Base-by-base conservation (phyloP, 2,329 filamentous ascomycete genomes). In the Alternaria panax region DNA sequence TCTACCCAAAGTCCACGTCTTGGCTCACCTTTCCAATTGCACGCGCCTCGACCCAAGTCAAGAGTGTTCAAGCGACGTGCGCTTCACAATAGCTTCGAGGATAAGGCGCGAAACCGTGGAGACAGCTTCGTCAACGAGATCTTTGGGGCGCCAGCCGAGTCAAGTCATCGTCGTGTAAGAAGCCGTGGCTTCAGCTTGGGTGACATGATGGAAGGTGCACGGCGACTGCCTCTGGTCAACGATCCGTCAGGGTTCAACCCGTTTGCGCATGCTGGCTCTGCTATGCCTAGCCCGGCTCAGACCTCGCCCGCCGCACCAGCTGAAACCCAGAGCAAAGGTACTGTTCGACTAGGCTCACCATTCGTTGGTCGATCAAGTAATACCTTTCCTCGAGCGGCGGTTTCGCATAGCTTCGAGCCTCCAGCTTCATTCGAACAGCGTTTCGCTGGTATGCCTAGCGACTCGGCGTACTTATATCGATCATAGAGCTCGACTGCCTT, bases 151-250 rank as follows among this genome's bases (percentile, higher is more conserved):
- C 77, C 80, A 38, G 77, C 79, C 27, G 83, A 86, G 59, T 79
- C 80, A 9, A 83, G 84, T 53, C 82, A 86, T 65, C 83, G 85
- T 55, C 83, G 86, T 28, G 82, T 87, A 32, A 84, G 87, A 40
- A 87, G 83, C 66, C 85, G 87, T 42, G 87, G 87, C 54, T 88
- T 87, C 67, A 89, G 86, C 46, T 81, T 86, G 24, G 84, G 86
- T 50, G 85, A 86, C 52, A 82, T 86, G 59, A 81, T 80, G 62
- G 81, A 81, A 27, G 80, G 82, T 51, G 82, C 79, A 66, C 76
- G 80, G 51, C 80, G 83, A 52, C 79, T 88, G 32, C 80, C 85
- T 43, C 81, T 83, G 57, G 77, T 88, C 4, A 83, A 81, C 4
- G 84, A 84, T 7, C 81, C 82, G 28, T 52, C 69, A 3, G 68